Evolutionary conservation across 345 rosid species (phyloP).

Genomic region (Syzygium jambos): DNA sequence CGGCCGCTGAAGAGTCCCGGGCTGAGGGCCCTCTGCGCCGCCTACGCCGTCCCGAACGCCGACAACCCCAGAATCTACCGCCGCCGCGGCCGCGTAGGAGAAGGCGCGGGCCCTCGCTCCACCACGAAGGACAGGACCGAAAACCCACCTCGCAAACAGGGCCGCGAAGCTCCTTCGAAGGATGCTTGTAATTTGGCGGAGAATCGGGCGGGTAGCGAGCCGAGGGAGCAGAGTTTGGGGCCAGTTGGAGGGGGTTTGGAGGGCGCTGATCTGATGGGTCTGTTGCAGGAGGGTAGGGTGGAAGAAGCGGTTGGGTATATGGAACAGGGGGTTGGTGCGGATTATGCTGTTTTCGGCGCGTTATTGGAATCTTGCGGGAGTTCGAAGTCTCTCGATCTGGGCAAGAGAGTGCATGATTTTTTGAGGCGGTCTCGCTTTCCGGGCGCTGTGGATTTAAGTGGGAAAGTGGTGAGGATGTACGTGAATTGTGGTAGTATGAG

Average conservation of each 20-base stretch:
- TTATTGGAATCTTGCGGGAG: constrained; percentile 23
- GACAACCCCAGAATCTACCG: constrained; percentile 16
- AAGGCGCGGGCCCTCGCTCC: background rate
- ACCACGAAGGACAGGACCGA: background rate
- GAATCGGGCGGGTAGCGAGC: background rate
- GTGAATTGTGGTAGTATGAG: constrained; percentile 21
- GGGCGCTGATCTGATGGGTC: constrained; percentile 19
- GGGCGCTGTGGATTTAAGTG: constrained; percentile 18
- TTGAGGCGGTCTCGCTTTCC: constrained; percentile 23
- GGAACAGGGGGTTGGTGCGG: constrained; percentile 20
- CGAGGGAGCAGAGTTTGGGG: constrained; percentile 1
- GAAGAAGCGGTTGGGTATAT: constrained; percentile 27
- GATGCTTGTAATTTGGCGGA: background rate
- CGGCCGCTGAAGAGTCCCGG: constrained; percentile 2
- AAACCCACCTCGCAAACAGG: background rate
- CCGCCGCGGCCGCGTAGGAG: background rate
- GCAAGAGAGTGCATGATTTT: constrained; percentile 22
- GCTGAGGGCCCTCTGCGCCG: constrained; percentile 14
- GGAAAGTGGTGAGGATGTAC: constrained; percentile 22
- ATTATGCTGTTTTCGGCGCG: constrained; percentile 19
- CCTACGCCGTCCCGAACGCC: constrained; percentile 15
- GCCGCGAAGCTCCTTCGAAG: background rate
- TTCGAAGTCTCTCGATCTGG: constrained; percentile 25
- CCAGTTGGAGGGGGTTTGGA: constrained; percentile 4
- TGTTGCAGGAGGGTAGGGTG: constrained; percentile 39